phyloP scores from a whole-genome alignment of 2,329 filamentous ascomycete genomes.

The Apiospora saccharicola region DNA sequence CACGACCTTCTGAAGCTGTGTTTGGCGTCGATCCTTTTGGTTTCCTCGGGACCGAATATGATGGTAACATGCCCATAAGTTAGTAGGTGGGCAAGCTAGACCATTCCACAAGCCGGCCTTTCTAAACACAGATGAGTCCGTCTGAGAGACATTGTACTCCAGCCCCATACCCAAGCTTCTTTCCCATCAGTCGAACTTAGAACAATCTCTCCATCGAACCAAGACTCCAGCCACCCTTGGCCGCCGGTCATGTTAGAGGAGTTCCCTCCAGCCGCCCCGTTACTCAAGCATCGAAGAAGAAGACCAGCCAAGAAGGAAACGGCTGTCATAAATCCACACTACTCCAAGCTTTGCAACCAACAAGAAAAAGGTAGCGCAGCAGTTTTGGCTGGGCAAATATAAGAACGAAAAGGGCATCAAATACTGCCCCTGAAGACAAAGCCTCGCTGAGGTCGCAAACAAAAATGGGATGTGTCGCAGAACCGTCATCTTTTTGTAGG shows the following conservation, averaged over 20 bases:
- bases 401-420: constrained; percentile 35
- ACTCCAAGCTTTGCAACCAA: constrained; percentile 39
- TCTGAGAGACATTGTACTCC: neutral
- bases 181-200: neutral
- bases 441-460: constrained; percentile 26
- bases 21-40: neutral
- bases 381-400: constrained; percentile 28
- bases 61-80: neutral
- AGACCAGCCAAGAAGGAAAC: constrained; percentile 33
- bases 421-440: constrained; percentile 12
- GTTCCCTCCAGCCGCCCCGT: neutral
- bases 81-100: neutral
- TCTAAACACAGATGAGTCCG: neutral
- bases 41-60: neutral
- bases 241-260: neutral
- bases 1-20: neutral
- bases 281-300: constrained; percentile 30
- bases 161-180: neutral
- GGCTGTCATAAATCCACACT: constrained; percentile 34
- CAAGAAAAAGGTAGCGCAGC: constrained; percentile 1
- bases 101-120: neutral
- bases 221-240: neutral
- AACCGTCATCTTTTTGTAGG: constrained; percentile 26
- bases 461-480: constrained; percentile 29
- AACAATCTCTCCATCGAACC: neutral